These are phyloP conservation scores for Blastobotrys capitulatus DNA, from an alignment of 1,139 yeast species.

Conservation along the genomic window DNA sequence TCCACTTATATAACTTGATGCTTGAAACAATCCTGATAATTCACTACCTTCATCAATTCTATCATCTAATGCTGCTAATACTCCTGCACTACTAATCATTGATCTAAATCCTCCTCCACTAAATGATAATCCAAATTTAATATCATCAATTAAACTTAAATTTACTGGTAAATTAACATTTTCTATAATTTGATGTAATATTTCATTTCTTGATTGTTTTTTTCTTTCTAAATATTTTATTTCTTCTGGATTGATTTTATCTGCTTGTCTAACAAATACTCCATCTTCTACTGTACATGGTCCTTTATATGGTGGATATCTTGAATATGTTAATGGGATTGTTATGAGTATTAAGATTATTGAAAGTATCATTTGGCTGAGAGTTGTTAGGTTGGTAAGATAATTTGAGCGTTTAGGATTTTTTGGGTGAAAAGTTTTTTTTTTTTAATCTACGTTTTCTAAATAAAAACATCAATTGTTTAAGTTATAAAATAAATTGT, in stretches of 20 bases:
- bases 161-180: slow-evolving; percentile 3
- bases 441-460: too few species aligned
- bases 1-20: slow-evolving; percentile 70
- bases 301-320: slow-evolving; percentile 4
- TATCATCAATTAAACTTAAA: not conserved
- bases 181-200: not conserved
- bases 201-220: not conserved
- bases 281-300: slow-evolving; percentile 2
- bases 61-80: slow-evolving; percentile 64
- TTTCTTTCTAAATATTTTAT: slow-evolving; percentile 4
- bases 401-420: too few species aligned
- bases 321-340: not conserved
- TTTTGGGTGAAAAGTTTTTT: too few species aligned
- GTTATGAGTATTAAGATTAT: not conserved
- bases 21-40: slow-evolving; percentile 71
- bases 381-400: too few species aligned
- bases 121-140: slow-evolving; percentile 54
- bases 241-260: slow-evolving; percentile 2
- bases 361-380: too few species aligned
- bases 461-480: too few species aligned
- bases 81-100: slow-evolving; percentile 77
- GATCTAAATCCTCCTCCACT: slow-evolving; percentile 88
- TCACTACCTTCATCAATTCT: slow-evolving; percentile 55
- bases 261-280: slow-evolving; percentile 6
- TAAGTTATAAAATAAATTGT: too few species aligned